Base-by-base conservation (phyloP, 1,284 basidiomycete genomes). In the Puccinia novopanici region DNA sequence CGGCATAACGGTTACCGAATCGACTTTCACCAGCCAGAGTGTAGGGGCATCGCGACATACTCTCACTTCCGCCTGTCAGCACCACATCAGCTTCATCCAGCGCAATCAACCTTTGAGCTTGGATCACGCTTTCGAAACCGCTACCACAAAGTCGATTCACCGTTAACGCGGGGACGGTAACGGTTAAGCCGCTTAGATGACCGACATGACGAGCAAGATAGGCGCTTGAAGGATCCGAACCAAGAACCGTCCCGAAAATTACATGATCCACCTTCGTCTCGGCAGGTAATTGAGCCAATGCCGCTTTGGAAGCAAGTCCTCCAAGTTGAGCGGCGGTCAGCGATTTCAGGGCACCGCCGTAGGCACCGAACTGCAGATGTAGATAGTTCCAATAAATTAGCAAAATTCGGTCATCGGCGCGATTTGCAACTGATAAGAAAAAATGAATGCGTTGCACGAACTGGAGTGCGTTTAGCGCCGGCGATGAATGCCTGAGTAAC, bases 21-120 rank as follows among this genome's bases (percentile, higher is more conserved):
- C 88, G 82, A 34, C 86, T 84, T 0, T 85, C 83, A 10, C 87
- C 87, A n/a, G 86, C 85, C 13, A 88, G 83, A 0, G 86, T 87
- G 82, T 87, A 89, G 91, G 95, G 83, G 8, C 95, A 93, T 83
- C 96, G 92, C 85, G 93, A 95, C 96, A 99, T 99, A 87, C 91
- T 94, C 88, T 99, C 96, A 90, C 95, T 95, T 81, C 96, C 96
- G 84, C 96, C 97, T 73, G 95, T 95, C 57, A 92, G 92, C 82
- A 98, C 92, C 73, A 98, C 90, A 81, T 89, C 90, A 84, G 91
- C 91, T 85, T 96, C 92, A 76, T 96, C 97, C 50, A 91, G 89
- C 85, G 91, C 89, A 86, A 99, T 95, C 84, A 90, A 91, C 88
- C 98, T 95, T 54, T 93, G 89, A 76, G 94, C 97, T 82, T 97